Conservation (phyloP, 257 asterid genomes). For the Capsicum pubescens region DNA sequence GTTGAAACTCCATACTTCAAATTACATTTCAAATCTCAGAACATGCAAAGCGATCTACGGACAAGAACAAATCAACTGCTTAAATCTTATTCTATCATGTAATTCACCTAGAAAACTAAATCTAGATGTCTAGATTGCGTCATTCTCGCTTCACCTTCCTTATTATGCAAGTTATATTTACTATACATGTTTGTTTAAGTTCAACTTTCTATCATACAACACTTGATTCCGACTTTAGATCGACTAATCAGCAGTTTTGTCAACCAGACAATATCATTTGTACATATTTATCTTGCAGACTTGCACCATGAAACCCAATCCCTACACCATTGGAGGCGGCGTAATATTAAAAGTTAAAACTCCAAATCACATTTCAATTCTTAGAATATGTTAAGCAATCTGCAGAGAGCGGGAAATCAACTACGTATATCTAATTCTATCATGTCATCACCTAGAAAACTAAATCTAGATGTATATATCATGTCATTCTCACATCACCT, state of each 20-base stretch:
- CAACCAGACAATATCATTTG: not conserved
- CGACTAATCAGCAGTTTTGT: not conserved
- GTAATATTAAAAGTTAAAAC: not conserved
- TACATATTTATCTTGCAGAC: not conserved
- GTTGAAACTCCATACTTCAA: not conserved
- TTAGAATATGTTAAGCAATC: not conserved
- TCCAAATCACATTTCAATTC: not conserved
- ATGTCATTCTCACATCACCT: not conserved
- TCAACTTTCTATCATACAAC: not conserved
- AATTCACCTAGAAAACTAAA: constrained; percentile 4
- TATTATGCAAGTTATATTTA: constrained; percentile 3
- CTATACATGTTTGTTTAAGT: not conserved
- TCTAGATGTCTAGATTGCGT: not conserved
- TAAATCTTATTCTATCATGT: not conserved
- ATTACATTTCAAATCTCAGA: not conserved
- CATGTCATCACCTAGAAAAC: not conserved
- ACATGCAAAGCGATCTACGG: constrained; percentile 21
- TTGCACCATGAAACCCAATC: not conserved
- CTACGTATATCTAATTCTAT: too few species aligned
- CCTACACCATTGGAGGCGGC: not conserved
- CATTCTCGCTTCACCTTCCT: not conserved
- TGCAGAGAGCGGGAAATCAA: not conserved
- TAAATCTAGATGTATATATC: not conserved
- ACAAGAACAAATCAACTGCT: not conserved
- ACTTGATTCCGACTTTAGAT: not conserved